A percentile compares a stretch with the other conserved stretches of the same genome.
Conservation (phyloP, 2,329 filamentous ascomycete species). For the Periconia digitata region DNA sequence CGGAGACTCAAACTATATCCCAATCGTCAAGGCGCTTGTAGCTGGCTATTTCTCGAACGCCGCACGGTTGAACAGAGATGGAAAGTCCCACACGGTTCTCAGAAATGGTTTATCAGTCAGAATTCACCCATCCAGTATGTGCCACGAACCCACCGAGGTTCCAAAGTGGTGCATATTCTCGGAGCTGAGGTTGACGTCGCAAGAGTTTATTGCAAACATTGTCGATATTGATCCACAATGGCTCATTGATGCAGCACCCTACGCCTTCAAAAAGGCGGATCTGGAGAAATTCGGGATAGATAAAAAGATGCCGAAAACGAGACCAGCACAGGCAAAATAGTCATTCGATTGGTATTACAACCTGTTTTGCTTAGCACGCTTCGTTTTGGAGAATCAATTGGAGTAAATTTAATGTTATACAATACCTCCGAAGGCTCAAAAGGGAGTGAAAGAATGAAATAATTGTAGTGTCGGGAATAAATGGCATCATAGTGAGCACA, state of each 20-base stretch:
- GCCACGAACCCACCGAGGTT: constrained; percentile 60
- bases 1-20: constrained; percentile 70
- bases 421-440: too few species aligned
- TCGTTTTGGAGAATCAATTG: too few species aligned
- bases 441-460: too few species aligned
- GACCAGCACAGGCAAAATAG: constrained; percentile 32
- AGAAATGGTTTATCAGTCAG: constrained; percentile 88
- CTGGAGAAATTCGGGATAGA: constrained; percentile 76
- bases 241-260: constrained; percentile 87
- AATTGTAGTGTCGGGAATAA: too few species aligned
- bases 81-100: constrained; percentile 86
- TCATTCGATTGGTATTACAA: too few species aligned
- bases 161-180: constrained; percentile 89
- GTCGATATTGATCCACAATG: constrained; percentile 84
- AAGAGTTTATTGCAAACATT: constrained; percentile 89
- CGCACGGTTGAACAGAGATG: constrained; percentile 77
- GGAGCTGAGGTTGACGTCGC: constrained; percentile 77
- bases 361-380: too few species aligned
- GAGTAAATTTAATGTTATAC: too few species aligned
- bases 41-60: constrained; percentile 95
- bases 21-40: constrained; percentile 85
- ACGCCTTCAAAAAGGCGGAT: constrained; percentile 92
- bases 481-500: too few species aligned
- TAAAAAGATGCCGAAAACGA: constrained; percentile 70
- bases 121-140: constrained; percentile 76